Percentiles rank a stretch among this genome's conserved stretches.
These are phyloP conservation scores for Starmera quercuum DNA, from an alignment of 805 yeast species.

Conservation along the genomic window DNA sequence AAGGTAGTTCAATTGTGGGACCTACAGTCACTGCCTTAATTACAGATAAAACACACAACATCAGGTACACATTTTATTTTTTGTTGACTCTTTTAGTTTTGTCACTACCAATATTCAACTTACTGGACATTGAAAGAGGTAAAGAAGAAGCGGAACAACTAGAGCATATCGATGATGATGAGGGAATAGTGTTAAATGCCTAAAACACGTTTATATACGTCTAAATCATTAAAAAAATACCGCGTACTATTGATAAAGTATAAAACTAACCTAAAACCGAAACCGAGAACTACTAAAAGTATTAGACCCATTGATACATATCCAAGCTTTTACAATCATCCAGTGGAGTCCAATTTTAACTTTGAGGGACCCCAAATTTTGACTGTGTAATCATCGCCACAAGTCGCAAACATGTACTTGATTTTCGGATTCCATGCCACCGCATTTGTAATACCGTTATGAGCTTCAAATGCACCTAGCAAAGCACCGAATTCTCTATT, in stretches of 20 bases:
- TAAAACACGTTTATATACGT: too few relatives aligned
- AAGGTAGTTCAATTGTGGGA: constrained; percentile 70
- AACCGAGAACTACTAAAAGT: too few relatives aligned
- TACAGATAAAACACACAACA: constrained; percentile 66
- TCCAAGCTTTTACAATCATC: too few relatives aligned
- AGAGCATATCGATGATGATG: constrained; percentile 18
- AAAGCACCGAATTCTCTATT: constrained; percentile 63
- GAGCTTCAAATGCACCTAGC: constrained; percentile 51
- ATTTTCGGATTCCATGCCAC: constrained; percentile 63
- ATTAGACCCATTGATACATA: too few relatives aligned
- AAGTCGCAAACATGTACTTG: constrained; percentile 61
- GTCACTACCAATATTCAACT: constrained; percentile 49
- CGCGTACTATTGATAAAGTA: too few relatives aligned
- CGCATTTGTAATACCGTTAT: constrained; percentile 60
- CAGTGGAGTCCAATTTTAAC: not conserved
- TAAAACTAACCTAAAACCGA: too few relatives aligned
- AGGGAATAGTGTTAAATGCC: not conserved
- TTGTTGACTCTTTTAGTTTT: constrained; percentile 43
- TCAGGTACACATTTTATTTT: constrained; percentile 65
- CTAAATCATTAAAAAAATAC: too few relatives aligned
- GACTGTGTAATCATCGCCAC: constrained; percentile 73
- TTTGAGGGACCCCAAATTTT: constrained; percentile 52
- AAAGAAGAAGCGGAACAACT: constrained; percentile 41
- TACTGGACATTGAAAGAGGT: constrained; percentile 57
- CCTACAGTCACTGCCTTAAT: constrained; percentile 67